These are phyloP conservation scores for Kalaharituber pfeilii DNA, from an alignment of 2,329 filamentous ascomycete species.

Conservation along the genomic window DNA sequence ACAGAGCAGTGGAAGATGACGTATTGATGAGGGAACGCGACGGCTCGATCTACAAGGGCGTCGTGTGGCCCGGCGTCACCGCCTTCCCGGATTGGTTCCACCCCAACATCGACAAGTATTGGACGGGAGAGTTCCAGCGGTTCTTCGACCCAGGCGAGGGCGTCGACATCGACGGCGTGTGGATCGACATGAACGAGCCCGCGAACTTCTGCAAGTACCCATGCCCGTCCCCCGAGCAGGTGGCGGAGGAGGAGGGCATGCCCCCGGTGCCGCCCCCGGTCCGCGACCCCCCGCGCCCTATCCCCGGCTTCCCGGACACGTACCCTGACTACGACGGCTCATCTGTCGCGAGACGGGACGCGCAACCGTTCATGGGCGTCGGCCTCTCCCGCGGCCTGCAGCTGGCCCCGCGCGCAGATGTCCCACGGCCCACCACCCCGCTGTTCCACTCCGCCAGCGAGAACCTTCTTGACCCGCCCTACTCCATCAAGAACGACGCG, in stretches of 20 bases:
- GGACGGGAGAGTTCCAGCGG: constrained; percentile 12
- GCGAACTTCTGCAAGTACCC: constrained; percentile 29
- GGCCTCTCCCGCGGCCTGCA: no score
- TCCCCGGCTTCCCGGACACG: constrained; percentile 12
- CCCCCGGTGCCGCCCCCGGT: constrained; percentile 11
- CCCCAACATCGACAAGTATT: constrained; percentile 39
- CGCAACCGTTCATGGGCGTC: no score
- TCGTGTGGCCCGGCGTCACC: constrained; percentile 61
- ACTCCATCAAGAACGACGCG: constrained; percentile 49
- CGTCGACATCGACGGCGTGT: constrained; percentile 59
- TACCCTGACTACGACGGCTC: not conserved
- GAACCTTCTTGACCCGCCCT: constrained; percentile 46
- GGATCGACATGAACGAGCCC: constrained; percentile 52
- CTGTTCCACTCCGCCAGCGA: not conserved
- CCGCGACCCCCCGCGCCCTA: constrained; percentile 6
- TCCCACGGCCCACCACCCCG: not conserved
- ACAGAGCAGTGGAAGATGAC: constrained; percentile 41
- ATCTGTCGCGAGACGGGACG: not conserved
- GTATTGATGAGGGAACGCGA: constrained; percentile 39
- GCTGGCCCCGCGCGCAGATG: not conserved
- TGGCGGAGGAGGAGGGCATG: constrained; percentile 9
- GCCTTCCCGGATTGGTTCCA: constrained; percentile 66
- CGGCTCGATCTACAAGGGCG: constrained; percentile 41
- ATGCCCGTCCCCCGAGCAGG: constrained; percentile 9
- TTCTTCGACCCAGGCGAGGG: constrained; percentile 35